Evolutionary conservation across 768 basidiomycete species (phyloP).

Genomic region (Termitomyces sp.): DNA sequence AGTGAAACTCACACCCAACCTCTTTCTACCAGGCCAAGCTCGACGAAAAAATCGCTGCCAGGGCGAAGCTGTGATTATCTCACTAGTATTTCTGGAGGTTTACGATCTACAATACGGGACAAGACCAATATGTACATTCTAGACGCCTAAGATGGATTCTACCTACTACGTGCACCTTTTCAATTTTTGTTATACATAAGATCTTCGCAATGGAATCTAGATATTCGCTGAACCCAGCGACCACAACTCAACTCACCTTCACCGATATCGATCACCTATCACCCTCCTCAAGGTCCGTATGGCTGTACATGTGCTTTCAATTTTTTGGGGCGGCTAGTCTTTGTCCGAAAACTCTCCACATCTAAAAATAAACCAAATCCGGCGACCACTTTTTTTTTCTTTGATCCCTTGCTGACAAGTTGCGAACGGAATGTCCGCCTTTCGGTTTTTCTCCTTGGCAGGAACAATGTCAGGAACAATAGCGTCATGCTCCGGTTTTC

Average conservation of each 20-base stretch:
- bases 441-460: too few relatives aligned
- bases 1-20: background rate
- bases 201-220: background rate
- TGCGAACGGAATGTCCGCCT: too few relatives aligned
- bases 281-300: background rate
- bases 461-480: too few relatives aligned
- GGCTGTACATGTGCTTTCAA: too few relatives aligned
- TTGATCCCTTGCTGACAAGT: too few relatives aligned
- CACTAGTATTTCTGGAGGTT: background rate
- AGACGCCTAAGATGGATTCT: background rate
- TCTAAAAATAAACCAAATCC: too few relatives aligned
- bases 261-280: background rate
- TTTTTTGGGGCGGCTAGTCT: too few relatives aligned
- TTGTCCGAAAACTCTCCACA: too few relatives aligned
- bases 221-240: background rate
- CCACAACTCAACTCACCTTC: background rate
- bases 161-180: background rate
- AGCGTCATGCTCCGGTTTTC: too few relatives aligned
- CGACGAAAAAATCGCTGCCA: slow-evolving; percentile 9
- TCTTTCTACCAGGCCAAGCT: slow-evolving; percentile 8
- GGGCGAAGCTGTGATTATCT: slow-evolving; percentile 9
- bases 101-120: background rate
- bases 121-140: background rate
- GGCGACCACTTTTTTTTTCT: too few relatives aligned
- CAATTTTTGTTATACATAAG: background rate